Percentiles rank a stretch among this genome's conserved stretches.
Evolutionary conservation across 306 rosid species (phyloP).

Genomic region (Begonia fuchsioides): DNA sequence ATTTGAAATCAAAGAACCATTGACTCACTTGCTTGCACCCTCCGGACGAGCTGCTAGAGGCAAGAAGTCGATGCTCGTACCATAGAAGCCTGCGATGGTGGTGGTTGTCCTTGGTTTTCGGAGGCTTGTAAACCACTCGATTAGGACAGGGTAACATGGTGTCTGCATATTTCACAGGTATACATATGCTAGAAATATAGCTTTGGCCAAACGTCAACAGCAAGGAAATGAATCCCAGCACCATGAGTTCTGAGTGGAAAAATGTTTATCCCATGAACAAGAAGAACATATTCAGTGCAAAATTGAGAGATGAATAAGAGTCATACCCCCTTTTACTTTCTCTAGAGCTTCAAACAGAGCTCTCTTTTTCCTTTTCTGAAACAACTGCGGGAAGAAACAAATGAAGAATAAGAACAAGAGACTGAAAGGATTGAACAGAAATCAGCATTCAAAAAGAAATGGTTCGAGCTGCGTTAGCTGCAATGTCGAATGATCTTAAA

Average conservation of each 20-base stretch:
- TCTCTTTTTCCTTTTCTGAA: constrained; percentile 36
- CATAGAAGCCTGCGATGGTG: constrained; percentile 57
- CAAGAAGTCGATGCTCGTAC: constrained; percentile 48
- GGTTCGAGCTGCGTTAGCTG: too few relatives aligned
- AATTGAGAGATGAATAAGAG: neutral
- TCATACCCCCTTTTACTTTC: constrained; percentile 70
- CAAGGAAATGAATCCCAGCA: constrained; percentile 86
- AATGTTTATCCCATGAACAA: neutral
- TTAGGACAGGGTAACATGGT: constrained; percentile 73
- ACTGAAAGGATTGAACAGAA: neutral
- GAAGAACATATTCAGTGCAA: neutral
- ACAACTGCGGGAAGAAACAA: constrained; percentile 19
- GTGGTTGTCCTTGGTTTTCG: constrained; percentile 8
- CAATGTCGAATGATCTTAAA: too few relatives aligned
- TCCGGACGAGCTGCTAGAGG: constrained; percentile 3
- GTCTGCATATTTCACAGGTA: constrained; percentile 23
- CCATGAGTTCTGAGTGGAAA: constrained; percentile 75
- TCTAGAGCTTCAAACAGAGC: constrained; percentile 87
- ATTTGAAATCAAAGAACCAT: too few relatives aligned
- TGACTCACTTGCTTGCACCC: constrained; percentile 27
- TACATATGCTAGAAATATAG: constrained; percentile 44
- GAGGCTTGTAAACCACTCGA: constrained; percentile 3
- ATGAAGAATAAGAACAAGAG: neutral
- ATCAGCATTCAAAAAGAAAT: neutral
- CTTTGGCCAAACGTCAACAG: constrained; percentile 74